Evolutionary conservation across 1,284 basidiomycete species (phyloP).

Genomic region (Trametes polyzona): DNA sequence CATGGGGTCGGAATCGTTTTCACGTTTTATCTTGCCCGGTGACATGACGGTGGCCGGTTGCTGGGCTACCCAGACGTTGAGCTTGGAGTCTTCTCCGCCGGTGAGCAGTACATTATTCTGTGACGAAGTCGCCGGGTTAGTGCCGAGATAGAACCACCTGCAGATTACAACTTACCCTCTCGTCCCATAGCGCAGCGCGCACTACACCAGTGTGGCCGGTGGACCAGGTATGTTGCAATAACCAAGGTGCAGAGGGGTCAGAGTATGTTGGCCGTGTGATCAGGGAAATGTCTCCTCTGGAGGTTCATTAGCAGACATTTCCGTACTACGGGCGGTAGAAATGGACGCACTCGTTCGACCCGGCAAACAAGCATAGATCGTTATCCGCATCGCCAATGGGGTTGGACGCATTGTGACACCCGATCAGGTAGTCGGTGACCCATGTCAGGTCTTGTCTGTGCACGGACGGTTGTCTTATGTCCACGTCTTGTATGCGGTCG

Average conservation of each 20-base stretch:
- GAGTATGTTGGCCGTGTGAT: conserved; percentile 33
- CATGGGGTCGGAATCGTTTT: conserved; percentile 30
- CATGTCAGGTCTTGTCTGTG: conserved; percentile 41
- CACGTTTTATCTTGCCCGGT: conserved; percentile 19
- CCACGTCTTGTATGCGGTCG: conserved; percentile 37
- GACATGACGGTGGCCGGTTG: conserved; percentile 6
- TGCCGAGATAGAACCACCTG: too few relatives aligned
- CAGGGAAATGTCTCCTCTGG: conserved; percentile 42
- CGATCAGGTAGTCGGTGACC: conserved; percentile 46
- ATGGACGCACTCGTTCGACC: conserved; percentile 43
- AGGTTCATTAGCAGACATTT: not conserved
- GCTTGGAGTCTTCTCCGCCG: conserved; percentile 42
- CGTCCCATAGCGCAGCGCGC: conserved; percentile 40
- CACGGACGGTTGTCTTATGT: conserved; percentile 42
- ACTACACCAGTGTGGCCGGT: conserved; percentile 41
- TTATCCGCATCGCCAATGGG: conserved; percentile 32
- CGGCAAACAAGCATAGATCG: conserved; percentile 40
- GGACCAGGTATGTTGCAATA: conserved; percentile 36
- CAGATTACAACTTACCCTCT: conserved; percentile 36
- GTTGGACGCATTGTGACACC: conserved; percentile 35
- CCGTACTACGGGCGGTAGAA: not conserved
- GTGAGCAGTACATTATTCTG: conserved; percentile 42
- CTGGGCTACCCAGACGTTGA: conserved; percentile 39
- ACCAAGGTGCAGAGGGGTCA: conserved; percentile 34
- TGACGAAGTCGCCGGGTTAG: too few relatives aligned